Evolutionary conservation across 768 basidiomycete genomes (phyloP), one percentile per base, ranked within the genome.

Genomic region (Termitomyces bulborhizus): DNA sequence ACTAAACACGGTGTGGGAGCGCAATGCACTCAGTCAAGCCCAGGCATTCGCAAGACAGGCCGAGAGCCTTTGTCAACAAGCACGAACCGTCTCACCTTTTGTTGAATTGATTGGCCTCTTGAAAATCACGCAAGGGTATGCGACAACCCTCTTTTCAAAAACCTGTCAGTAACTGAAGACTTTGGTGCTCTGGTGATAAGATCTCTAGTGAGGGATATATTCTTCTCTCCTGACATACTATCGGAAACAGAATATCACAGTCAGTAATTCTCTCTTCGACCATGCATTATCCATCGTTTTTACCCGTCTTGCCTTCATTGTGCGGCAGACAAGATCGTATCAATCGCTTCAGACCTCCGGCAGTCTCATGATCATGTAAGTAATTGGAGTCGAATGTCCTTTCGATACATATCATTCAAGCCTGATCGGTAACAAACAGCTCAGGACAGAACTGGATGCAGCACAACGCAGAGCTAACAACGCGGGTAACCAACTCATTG

Each of bases 211-310:
- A 69, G 65, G 56, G 74, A 75, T 57, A 65, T 76, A 15, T 68
- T 75, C 54, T 76, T 75, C 58, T 74, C 43, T 6, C 26, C 76
- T 57, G 74, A 76, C 56, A 67, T 75, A 26, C 72, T 73, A 60
- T 70, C 74, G 7, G 76, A 79, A 62, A 62, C 71, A 61, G 68
- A 67, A 34, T 75, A 76, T 62, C 72, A 76, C 55, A 67, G 76
- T 77, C 58, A 60, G 63, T 55, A 59, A 18, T 57, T 41, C 51
- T 39, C 37, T 8, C 15, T 15, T 8, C 24, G 16, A 24, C 48
- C 26, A 32, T 52, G 15, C 44, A 53, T 44, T 44, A 16, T 24
- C 32, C n/a, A 40, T 34, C 18, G 36, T 41, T 26, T 1, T 16
- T 40, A 40, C 8, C 6, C 24, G 15, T 26, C 24, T 44, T 44